Evolutionary conservation across 768 basidiomycete species (phyloP), one percentile per base, ranked within the genome.

Genomic region (Trametes cubensis): DNA sequence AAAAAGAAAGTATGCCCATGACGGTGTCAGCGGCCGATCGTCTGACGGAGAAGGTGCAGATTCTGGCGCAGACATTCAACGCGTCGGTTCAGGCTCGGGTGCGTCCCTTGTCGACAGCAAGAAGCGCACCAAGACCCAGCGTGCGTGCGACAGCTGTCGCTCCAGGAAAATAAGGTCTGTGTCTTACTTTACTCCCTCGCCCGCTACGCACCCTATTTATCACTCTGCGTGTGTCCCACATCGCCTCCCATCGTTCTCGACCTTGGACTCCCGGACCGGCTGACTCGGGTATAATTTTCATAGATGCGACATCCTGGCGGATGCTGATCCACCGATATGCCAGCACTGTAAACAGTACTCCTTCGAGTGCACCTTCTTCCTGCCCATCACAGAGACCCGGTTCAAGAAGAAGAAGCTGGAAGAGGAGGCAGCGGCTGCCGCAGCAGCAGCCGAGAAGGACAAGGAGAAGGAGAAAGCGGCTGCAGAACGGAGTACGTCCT

Each of bases 321-420:
- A 94, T 68, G 74, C 83, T 51, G 89, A 93, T 2, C 90, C 91
- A 0, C 87, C 90, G 18, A 71, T 90, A 51, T 98, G 95, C 72
- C 90, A 94, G 68, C 95, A 98, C 74, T 98, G 96, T 83, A 92
- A 93, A 71, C 92, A 94, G 72, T 94, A 94, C 69, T 83, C 85
- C 46, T 92, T 95, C 67, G 94, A 96, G 66, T 97, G 96, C 74
- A 97, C 95, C 6, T 97, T 95, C 77, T 96, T 97, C 80, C 85
- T 98, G 14, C 97, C 97, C 42, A 99, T 99, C 68, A 94, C 96
- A 11, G 97, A 98, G 75, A 99, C 97, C 0, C 88, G 97, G 20
- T 99, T 98, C 83, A 98, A 98, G 79, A 97, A 97, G 80, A 94
- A 94, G 78, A 89, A 90, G 67, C 60, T 87, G 46, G 90, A 94